A percentile compares a stretch with the other conserved stretches of the same genome.
Evolutionary conservation across 176 grass and related monocot species (phyloP).

Genomic region (Saccharum spontaneum): DNA sequence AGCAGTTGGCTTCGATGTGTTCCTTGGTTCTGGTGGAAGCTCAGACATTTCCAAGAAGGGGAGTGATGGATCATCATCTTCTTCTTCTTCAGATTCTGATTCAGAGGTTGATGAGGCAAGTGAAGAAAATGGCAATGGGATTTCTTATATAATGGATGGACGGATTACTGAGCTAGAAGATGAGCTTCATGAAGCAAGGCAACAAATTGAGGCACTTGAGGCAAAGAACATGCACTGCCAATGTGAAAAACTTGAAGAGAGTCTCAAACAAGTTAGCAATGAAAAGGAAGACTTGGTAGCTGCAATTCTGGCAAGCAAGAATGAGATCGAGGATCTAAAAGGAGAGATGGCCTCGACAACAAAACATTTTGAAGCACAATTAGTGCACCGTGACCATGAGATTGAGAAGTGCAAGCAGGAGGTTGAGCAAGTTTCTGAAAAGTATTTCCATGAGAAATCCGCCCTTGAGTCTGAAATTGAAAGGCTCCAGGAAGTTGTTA

Average conservation of each 20-base stretch:
- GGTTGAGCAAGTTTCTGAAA: conserved; percentile 45
- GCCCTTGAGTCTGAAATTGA: conserved; percentile 50
- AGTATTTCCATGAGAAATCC: conserved; percentile 56
- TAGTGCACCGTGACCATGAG: conserved; percentile 49
- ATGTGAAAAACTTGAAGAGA: conserved; percentile 49
- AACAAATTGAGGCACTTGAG: conserved; percentile 60
- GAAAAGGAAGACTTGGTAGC: conserved; percentile 53
- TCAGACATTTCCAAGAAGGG: conserved; percentile 49
- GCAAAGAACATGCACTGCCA: conserved; percentile 49
- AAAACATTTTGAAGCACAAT: conserved; percentile 50
- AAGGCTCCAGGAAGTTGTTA: conserved; percentile 41
- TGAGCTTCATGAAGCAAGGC: conserved; percentile 60
- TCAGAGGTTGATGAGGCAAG: conserved; percentile 54
- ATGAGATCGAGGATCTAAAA: conserved; percentile 54
- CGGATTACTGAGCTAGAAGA: conserved; percentile 78
- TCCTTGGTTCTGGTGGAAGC: conserved; percentile 50
- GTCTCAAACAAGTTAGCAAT: conserved; percentile 41
- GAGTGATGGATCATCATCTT: conserved; percentile 67
- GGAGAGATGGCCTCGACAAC: conserved; percentile 46
- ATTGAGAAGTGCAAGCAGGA: conserved; percentile 54
- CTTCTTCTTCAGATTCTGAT: conserved; percentile 67
- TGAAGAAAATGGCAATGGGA: conserved; percentile 50
- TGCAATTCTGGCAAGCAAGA: conserved; percentile 50
- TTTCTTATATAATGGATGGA: conserved; percentile 44
- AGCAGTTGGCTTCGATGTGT: conserved; percentile 53